These are phyloP conservation scores for Candida xyloterini DNA, from an alignment of 805 yeast species.

Conservation along the genomic window DNA sequence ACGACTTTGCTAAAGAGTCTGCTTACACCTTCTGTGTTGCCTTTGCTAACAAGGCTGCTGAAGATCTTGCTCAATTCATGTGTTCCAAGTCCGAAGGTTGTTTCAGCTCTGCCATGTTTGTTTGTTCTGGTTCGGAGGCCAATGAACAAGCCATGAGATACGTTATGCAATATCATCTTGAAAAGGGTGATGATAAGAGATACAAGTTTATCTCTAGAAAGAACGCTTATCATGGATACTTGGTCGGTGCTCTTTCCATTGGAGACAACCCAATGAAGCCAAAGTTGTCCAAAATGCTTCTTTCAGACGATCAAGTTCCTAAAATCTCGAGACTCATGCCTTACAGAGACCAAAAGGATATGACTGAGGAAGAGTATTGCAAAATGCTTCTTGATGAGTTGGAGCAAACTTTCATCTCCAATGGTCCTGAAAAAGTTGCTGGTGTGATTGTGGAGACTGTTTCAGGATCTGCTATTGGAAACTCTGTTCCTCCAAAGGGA, in stretches of 20 bases:
- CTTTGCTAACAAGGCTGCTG: conserved; percentile 38
- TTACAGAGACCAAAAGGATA: conserved; percentile 34
- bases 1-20: conserved; percentile 32
- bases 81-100: conserved; percentile 34
- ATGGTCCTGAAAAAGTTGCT: conserved; percentile 42
- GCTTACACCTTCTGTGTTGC: conserved; percentile 33
- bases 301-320: conserved; percentile 24
- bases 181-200: conserved; percentile 38
- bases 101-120: conserved; percentile 40
- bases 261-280: conserved; percentile 35
- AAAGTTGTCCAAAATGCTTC: conserved; percentile 29
- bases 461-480: conserved; percentile 45
- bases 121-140: conserved; percentile 73
- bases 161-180: conserved; percentile 46
- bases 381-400: conserved; percentile 36
- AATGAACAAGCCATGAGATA: conserved; percentile 75
- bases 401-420: conserved; percentile 38
- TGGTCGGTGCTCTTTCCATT: conserved; percentile 43
- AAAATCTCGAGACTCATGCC: conserved; percentile 33
- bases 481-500: conserved; percentile 42
- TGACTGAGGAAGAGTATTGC: conserved; percentile 39
- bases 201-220: conserved; percentile 39
- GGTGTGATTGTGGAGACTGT: conserved; percentile 44
- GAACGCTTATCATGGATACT: conserved; percentile 46
- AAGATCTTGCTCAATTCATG: conserved; percentile 41